Evolutionary conservation across 805 yeast species (phyloP), one percentile per base, ranked within the genome.

Genomic region (Sungouiozyma ichnusensis): DNA sequence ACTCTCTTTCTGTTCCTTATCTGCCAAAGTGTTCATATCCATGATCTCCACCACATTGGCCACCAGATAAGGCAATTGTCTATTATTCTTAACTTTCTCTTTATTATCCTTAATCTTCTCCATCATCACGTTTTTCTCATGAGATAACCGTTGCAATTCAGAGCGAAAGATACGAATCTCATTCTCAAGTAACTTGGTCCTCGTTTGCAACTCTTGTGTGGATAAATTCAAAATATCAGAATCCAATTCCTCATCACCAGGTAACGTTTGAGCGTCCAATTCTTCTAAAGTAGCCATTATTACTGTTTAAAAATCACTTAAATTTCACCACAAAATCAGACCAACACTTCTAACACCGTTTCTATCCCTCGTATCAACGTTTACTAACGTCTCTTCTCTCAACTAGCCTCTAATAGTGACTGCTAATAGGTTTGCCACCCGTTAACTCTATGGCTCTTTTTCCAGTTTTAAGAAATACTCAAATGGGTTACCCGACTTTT

Each of bases 11-110:
- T 70, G 71, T 48, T 73, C 77, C 20, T 90, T 92, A 44, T 80
- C 85, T 48, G 78, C 81, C 47, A 86, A 90, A 9, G 85, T 87
- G 51, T 80, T 81, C 63, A 92, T 76, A 58, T 92, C 94, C 57
- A 92, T 73, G 45, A 92, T 70, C 65, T 92, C 99, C 29, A 92
- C 97, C 40, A 92, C 94, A 60, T 92, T 92, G 19, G 97, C 97
- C 39, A 92, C 98, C 43, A 92, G 69, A 56, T 92, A 92, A 14
- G 99, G 99, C 56, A 92, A 73, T 64, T 88, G 97, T 65, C 82
- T 85, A 65, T 92, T 92, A 62, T 92, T 90, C 57, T 85, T 85
- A 64, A 92, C 90, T 66, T 92, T 92, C 54, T 90, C 97, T 61
- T 83, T 86, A 67, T 92, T 92, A 57, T 92, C 97, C 62, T 88